Conservation (phyloP, 1,284 basidiomycete genomes). For the Fomitopsis betulina region DNA sequence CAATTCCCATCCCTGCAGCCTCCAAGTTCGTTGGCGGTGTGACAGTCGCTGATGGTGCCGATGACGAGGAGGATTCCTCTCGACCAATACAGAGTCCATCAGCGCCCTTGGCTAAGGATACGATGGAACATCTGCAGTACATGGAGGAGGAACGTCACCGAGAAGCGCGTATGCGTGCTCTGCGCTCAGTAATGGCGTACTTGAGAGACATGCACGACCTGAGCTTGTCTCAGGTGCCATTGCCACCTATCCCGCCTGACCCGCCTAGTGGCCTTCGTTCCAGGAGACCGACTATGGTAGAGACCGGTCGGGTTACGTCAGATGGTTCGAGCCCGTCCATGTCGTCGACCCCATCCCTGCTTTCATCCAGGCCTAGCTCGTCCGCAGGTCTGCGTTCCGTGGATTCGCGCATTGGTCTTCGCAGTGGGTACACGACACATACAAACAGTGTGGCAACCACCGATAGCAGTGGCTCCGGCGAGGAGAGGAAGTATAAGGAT, state of each 20-base stretch:
- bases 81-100: constrained; percentile 28
- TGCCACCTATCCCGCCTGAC: constrained; percentile 46
- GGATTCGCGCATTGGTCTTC: constrained; percentile 52
- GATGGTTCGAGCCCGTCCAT: constrained; percentile 28
- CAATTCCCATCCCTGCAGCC: constrained; percentile 56
- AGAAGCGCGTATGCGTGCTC: constrained; percentile 69
- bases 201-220: constrained; percentile 94
- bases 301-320: constrained; percentile 49
- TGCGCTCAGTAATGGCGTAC: constrained; percentile 92
- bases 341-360: background rate
- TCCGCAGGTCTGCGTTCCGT: constrained; percentile 55
- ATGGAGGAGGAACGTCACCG: constrained; percentile 66
- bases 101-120: constrained; percentile 42
- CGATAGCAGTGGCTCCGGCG: constrained; percentile 56
- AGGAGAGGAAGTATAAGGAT: constrained; percentile 85
- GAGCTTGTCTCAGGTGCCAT: constrained; percentile 50
- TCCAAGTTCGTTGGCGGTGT: constrained; percentile 56
- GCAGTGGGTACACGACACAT: constrained; percentile 55
- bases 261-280: constrained; percentile 37
- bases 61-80: constrained; percentile 33
- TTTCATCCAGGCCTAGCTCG: constrained; percentile 26
- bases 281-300: constrained; percentile 60
- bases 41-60: constrained; percentile 37
- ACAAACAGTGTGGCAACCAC: constrained; percentile 72
- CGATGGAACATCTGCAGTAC: constrained; percentile 41